Evolutionary conservation across 2,329 filamentous ascomycete genomes (phyloP), one percentile per base, ranked within the genome.

Genomic region (Fusarium guadeloupense): DNA sequence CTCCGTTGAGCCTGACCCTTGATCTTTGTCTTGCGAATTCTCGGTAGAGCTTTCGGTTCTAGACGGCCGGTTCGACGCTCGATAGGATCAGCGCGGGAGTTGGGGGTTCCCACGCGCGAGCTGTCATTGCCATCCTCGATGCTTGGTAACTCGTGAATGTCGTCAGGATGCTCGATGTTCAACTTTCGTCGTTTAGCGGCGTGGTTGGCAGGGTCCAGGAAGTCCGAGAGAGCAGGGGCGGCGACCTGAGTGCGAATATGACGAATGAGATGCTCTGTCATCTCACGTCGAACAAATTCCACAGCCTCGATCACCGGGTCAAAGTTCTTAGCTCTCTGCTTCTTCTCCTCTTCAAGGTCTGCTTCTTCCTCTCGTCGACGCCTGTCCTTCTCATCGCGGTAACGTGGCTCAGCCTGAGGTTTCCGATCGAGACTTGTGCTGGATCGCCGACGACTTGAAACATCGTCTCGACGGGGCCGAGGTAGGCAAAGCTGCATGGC

Each of bases 201-300:
- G 75, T 97, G 93, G 54, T 92, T 90, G 49, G 84, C 84, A 5
- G 95, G 93, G 64, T 97, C 89, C 54, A 99, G 84, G 70, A 89
- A 93, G 35, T 92, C 86, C 66, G 91, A 90, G 31, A 99, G 81
- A 37, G 88, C 84, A 4, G 93, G 92, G 7, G 89, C 91, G 9
- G 91, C 93, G 41, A 98, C 88, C 68, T 94, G 90, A 38, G 89
- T 90, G 68, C 93, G 93, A 70, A 98, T 91, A 73, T 97, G 93
- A 64, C 90, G 87, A 60, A 98, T 87, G 30, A 99, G 80, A 74
- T 96, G 95, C 72, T 96, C 91, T 55, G 86, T 88, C 72, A 99
- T 81, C 74, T 98, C 93, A 47, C 87, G 85, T 45, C 89, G 85
- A 47, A 97, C 84, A 38, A 91, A 84, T 59, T 93, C 88, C 33